phyloP scores from a whole-genome alignment of 805 yeast genomes.

The Clavispora phyllophila region DNA sequence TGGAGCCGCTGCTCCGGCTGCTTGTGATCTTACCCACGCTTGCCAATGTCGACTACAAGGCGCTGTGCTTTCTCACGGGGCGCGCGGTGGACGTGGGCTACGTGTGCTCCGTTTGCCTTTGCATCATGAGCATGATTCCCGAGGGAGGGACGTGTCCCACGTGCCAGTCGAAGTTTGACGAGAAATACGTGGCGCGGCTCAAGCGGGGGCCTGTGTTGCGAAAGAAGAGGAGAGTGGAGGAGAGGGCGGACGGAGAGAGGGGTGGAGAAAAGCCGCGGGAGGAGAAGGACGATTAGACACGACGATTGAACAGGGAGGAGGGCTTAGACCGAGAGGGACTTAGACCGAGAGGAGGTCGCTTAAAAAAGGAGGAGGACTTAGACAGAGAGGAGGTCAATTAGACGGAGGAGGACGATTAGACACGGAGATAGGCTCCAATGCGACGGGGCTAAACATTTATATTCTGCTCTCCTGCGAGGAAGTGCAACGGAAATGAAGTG shows the following conservation, averaged over 20 bases:
- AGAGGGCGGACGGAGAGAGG: not conserved
- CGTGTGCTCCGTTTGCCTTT: conserved; percentile 91
- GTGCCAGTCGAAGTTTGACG: conserved; percentile 76
- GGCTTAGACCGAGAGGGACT: too few relatives aligned
- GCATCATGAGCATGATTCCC: conserved; percentile 71
- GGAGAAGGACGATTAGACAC: too few relatives aligned
- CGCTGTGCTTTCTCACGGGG: conserved; percentile 91
- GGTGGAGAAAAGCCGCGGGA: too few relatives aligned
- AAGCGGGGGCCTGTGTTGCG: conserved; percentile 55
- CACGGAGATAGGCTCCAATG: too few relatives aligned
- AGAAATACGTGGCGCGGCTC: conserved; percentile 51
- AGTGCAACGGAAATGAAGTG: too few relatives aligned
- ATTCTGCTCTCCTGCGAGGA: too few relatives aligned
- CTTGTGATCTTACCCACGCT: conserved; percentile 76
- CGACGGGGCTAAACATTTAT: too few relatives aligned
- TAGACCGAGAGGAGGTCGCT: too few relatives aligned
- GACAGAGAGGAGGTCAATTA: too few relatives aligned
- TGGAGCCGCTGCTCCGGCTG: conserved; percentile 80
- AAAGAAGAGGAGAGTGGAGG: conserved; percentile 17
- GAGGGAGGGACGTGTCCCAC: conserved; percentile 71
- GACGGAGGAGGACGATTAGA: too few relatives aligned
- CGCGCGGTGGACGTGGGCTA: conserved; percentile 87
- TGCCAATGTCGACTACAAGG: conserved; percentile 84
- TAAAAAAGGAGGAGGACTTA: too few relatives aligned
- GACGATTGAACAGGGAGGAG: too few relatives aligned